These are phyloP conservation scores for Sarocladiaceae sp. DNA, from an alignment of 2,329 filamentous ascomycete genomes.

Conservation along the genomic window DNA sequence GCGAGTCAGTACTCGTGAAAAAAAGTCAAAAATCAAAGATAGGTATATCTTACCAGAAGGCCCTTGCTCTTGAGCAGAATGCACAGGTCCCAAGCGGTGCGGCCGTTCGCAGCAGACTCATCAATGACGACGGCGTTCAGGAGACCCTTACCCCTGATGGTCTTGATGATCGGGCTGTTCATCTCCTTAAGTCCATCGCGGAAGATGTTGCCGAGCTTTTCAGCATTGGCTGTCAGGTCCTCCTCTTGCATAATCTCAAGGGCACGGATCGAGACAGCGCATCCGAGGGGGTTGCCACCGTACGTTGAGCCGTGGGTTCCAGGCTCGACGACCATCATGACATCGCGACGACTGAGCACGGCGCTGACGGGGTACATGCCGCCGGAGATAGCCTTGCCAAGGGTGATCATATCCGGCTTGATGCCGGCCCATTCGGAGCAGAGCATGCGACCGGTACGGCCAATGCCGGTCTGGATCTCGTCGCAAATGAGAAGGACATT, in stretches of 20 bases:
- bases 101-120: slow-evolving; percentile 75
- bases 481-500: slow-evolving; percentile 95
- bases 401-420: slow-evolving; percentile 88
- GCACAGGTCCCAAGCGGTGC: slow-evolving; percentile 93
- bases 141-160: slow-evolving; percentile 84
- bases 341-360: slow-evolving; percentile 78
- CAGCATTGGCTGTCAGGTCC: slow-evolving; percentile 74
- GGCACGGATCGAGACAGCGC: slow-evolving; percentile 89
- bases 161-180: slow-evolving; percentile 72
- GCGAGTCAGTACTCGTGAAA: slow-evolving; percentile 16
- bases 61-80: slow-evolving; percentile 94
- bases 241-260: slow-evolving; percentile 92
- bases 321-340: slow-evolving; percentile 94
- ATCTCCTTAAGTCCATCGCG: slow-evolving; percentile 70
- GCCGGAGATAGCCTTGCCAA: slow-evolving; percentile 96
- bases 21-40: background rate
- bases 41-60: slow-evolving; percentile 60
- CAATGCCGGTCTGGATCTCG: slow-evolving; percentile 97
- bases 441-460: slow-evolving; percentile 86
- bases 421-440: slow-evolving; percentile 93
- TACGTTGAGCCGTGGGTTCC: slow-evolving; percentile 98
- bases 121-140: slow-evolving; percentile 96
- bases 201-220: slow-evolving; percentile 76
- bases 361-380: slow-evolving; percentile 99
- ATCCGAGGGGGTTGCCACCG: slow-evolving; percentile 92